Conservation (phyloP, 140 eudicot species). For the Stevia rebaudiana region DNA sequence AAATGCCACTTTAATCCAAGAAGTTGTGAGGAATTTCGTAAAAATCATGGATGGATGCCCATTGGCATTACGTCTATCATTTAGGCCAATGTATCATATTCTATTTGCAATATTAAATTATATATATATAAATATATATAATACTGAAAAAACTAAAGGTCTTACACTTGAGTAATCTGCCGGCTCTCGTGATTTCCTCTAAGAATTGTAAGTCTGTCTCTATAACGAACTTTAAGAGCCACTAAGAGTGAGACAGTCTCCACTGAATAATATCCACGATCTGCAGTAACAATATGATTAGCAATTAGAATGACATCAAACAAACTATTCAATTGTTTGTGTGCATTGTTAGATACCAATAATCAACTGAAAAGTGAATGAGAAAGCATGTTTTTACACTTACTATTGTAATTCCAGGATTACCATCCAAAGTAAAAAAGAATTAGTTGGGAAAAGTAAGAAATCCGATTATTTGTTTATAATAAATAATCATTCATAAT, state of each 20-base stretch:
- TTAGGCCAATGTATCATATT: constrained; percentile 1
- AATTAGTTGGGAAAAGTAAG: background rate
- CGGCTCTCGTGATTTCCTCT: too few relatives aligned
- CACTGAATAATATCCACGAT: constrained; percentile 86
- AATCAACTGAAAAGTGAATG: background rate
- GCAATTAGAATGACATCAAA: too few relatives aligned
- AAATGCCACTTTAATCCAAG: background rate
- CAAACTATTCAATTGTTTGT: too few relatives aligned
- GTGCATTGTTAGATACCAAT: background rate
- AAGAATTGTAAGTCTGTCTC: constrained; percentile 83
- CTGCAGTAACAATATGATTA: constrained; percentile 43
- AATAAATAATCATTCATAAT: background rate
- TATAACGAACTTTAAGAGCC: constrained; percentile 85
- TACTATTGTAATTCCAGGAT: background rate
- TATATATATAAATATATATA: too few relatives aligned
- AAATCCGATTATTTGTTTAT: background rate
- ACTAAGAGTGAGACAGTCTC: constrained; percentile 81
- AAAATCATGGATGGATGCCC: background rate
- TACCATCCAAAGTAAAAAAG: background rate
- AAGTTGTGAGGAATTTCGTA: background rate
- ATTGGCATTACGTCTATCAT: background rate
- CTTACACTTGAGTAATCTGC: too few relatives aligned
- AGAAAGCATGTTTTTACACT: background rate
- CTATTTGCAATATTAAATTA: background rate
- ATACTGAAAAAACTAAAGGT: too few relatives aligned